Base-by-base conservation (phyloP, 805 yeast species). In the Starmera quercuum region DNA sequence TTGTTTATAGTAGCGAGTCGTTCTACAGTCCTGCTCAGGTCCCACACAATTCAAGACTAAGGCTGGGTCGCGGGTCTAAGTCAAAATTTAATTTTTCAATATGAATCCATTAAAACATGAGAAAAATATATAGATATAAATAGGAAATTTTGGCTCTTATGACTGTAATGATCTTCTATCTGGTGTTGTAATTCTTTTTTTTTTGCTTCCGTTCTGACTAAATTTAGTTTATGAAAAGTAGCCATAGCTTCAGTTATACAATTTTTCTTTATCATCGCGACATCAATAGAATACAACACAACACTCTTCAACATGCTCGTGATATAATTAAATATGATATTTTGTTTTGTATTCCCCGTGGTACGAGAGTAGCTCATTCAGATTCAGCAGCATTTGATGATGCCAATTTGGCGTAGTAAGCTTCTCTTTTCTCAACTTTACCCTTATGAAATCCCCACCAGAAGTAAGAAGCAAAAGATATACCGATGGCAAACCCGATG, bases 361-460 rank as follows among this genome's bases (percentile, higher is more conserved):
- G n/a, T n/a, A n/a, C n/a, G n/a, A 18, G 12, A 18, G 15, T 8
- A 34, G 32, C 41, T 27, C 59, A 46, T 40, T 55, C 58, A 23
- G 42, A 33, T 39, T 40, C 45, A 25, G 46, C 51, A 35, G 46
- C 46, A 26, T 31, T 39, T 26, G 38, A 30, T 18, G 33, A 32
- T 28, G 54, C 60, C 36, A 50, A 38, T 26, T 49, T 40, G 31
- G 54, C 54, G 65, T 88, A 88, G 75, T 76, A 86, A 38, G 74
- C 78, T 61, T 88, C 97, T 74, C 96, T 83, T 54, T 66, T 71
- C 46, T 70, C 71, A 37, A 84, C 82, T 40, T 68, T 48, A 24
- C 78, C 73, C 68, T 73, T 78, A 81, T 88, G 97, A 75, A 63
- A 68, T 20, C 75, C 83, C 73, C 78, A 76, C 85, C 95, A 82